Percentiles rank a stretch among this genome's conserved stretches.
Conservation (phyloP, 306 rosid species). For the Pyrus betulifolia region DNA sequence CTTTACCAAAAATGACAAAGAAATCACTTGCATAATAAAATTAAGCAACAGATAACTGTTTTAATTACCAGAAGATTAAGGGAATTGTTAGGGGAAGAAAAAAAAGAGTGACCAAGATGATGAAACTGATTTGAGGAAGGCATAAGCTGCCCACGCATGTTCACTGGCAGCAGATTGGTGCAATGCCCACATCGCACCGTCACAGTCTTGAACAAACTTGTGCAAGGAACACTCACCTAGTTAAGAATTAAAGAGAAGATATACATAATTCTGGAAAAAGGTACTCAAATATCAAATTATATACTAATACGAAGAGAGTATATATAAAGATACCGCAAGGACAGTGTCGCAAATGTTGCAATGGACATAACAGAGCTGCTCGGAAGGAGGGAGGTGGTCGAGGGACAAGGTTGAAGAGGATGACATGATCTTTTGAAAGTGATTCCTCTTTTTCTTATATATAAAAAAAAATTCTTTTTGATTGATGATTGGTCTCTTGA, state of each 20-base stretch:
- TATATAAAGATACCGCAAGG: slow-evolving; percentile 56
- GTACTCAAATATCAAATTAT: not conserved
- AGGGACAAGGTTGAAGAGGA: slow-evolving; percentile 51
- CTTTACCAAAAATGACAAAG: no score
- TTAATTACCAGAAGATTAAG: slow-evolving; percentile 60
- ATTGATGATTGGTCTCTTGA: slow-evolving; percentile 92
- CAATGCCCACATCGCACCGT: slow-evolving; percentile 98
- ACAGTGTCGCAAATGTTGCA: slow-evolving; percentile 94
- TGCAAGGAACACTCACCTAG: slow-evolving; percentile 89
- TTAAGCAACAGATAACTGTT: no score
- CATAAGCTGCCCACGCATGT: slow-evolving; percentile 78
- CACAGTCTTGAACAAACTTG: slow-evolving; percentile 89
- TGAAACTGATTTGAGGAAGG: slow-evolving; percentile 79
- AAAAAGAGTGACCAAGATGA: slow-evolving; percentile 69
- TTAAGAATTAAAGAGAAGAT: not conserved
- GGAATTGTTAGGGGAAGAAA: slow-evolving; percentile 39
- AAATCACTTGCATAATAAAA: no score
- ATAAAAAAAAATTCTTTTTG: slow-evolving; percentile 1
- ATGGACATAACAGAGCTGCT: slow-evolving; percentile 96
- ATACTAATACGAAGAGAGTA: not conserved
- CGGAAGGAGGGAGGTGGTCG: slow-evolving; percentile 87
- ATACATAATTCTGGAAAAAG: not conserved
- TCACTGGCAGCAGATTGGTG: slow-evolving; percentile 85
- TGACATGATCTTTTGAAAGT: slow-evolving; percentile 48
- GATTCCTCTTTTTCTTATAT: slow-evolving; percentile 23